A percentile compares a stretch with the other conserved stretches of the same genome.
Evolutionary conservation across 441 rosid species (phyloP).

Genomic region (Euphorbia corollata): DNA sequence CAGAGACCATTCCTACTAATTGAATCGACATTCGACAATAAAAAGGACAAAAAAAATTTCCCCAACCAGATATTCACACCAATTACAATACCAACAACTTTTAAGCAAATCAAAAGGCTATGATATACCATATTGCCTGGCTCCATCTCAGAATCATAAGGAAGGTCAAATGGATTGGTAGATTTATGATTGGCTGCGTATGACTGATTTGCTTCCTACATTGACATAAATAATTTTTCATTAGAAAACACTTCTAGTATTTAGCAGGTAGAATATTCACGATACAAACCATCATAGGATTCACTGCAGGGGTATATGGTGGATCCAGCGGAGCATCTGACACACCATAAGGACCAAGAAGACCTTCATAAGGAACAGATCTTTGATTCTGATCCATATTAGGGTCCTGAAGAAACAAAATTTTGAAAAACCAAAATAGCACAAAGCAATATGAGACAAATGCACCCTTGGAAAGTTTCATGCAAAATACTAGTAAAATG

Average conservation of each 20-base stretch:
- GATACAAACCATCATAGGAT: conserved; percentile 39
- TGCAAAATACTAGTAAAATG: conserved; percentile 35
- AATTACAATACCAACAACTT: conserved; percentile 11
- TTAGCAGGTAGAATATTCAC: conserved; percentile 14
- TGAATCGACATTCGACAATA: conserved; percentile 3
- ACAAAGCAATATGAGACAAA: conserved; percentile 18
- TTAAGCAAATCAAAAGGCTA: conserved; percentile 14
- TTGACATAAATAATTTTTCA: conserved; percentile 6
- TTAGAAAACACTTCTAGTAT: conserved; percentile 9
- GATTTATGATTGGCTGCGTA: conserved; percentile 43
- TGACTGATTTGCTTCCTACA: conserved; percentile 43
- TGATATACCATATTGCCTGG: conserved; percentile 55
- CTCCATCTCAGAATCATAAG: conserved; percentile 60
- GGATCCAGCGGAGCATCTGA: conserved; percentile 29
- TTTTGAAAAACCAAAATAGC: conserved; percentile 17
- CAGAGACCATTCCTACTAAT: neutral
- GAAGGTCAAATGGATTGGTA: conserved; percentile 86
- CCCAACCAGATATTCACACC: conserved; percentile 10
- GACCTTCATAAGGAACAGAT: conserved; percentile 25
- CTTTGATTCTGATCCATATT: conserved; percentile 26
- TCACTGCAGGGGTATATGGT: conserved; percentile 30
- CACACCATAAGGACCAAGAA: conserved; percentile 27
- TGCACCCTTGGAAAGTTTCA: conserved; percentile 40
- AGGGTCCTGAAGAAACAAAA: conserved; percentile 34
- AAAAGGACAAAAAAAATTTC: neutral